Evolutionary conservation across 768 basidiomycete species (phyloP).

Genomic region (Suillus clintonianus): DNA sequence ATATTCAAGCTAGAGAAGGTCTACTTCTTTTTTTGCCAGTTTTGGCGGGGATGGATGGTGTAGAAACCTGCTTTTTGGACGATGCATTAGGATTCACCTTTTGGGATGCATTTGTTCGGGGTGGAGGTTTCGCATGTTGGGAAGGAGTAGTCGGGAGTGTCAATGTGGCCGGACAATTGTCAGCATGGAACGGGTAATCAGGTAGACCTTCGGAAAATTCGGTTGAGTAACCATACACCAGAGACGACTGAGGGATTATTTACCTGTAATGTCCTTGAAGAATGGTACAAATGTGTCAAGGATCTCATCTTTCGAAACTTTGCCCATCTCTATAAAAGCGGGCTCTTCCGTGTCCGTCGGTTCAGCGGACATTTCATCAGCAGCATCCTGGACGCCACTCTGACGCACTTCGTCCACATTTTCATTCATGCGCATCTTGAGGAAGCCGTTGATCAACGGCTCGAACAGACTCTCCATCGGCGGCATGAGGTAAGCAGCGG

Average conservation of each 20-base stretch:
- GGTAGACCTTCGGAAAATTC: conserved; percentile 14
- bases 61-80: conserved; percentile 13
- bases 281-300: conserved; percentile 60
- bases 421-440: conserved; percentile 31
- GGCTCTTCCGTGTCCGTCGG: conserved; percentile 19
- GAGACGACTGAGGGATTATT: conserved; percentile 9
- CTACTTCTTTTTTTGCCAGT: conserved; percentile 35
- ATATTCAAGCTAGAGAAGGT: conserved; percentile 28
- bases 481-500: conserved; percentile 76
- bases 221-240: conserved; percentile 9
- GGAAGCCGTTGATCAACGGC: conserved; percentile 53
- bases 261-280: conserved; percentile 58
- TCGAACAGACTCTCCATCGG: conserved; percentile 74
- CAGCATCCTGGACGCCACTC: conserved; percentile 31
- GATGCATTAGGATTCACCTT: conserved; percentile 14
- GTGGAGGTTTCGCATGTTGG: conserved; percentile 12
- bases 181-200: conserved; percentile 23
- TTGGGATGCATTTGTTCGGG: conserved; percentile 21
- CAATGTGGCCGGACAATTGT: conserved; percentile 8
- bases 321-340: conserved; percentile 23
- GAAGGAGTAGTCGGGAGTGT: conserved; percentile 19
- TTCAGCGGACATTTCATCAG: conserved; percentile 49
- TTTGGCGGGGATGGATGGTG: conserved; percentile 19
- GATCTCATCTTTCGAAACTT: conserved; percentile 52
- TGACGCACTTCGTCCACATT: conserved; percentile 15